phyloP scores from a whole-genome alignment of 2,329 filamentous ascomycete genomes.

The Pseudogymnoascus sp. region DNA sequence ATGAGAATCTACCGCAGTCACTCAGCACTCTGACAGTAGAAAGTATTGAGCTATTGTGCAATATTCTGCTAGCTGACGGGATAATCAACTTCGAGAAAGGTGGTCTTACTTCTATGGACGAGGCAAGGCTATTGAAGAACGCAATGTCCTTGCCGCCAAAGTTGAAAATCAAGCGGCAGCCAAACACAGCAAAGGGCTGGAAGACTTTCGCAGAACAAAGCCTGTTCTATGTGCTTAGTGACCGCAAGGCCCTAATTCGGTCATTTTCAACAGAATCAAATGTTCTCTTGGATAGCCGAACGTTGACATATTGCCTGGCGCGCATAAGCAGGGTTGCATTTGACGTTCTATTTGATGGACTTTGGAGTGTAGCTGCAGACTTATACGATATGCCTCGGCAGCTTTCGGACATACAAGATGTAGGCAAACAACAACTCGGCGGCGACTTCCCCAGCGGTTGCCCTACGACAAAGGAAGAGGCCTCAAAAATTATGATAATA shows the following conservation, averaged over 20 bases:
- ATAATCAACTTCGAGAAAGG: background rate
- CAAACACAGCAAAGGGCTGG: slow-evolving; percentile 35
- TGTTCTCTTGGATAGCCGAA: slow-evolving; percentile 50
- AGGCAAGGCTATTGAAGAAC: background rate
- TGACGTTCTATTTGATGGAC: slow-evolving; percentile 51
- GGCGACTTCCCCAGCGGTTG: background rate
- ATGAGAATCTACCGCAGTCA: background rate
- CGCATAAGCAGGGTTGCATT: slow-evolving; percentile 49
- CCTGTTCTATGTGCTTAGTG: slow-evolving; percentile 54
- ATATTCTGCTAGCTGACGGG: background rate
- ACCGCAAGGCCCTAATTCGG: slow-evolving; percentile 43
- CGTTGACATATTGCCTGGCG: slow-evolving; percentile 55
- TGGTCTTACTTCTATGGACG: background rate
- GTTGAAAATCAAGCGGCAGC: background rate
- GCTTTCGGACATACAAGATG: slow-evolving; percentile 23
- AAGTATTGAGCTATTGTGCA: background rate
- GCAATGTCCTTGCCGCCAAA: background rate
- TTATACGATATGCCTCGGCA: slow-evolving; percentile 47
- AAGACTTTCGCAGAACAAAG: slow-evolving; percentile 55
- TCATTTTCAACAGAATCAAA: slow-evolving; percentile 47
- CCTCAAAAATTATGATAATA: slow-evolving; percentile 36
- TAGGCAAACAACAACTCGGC: slow-evolving; percentile 15
- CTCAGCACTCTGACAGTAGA: background rate
- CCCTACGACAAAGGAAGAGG: slow-evolving; percentile 22
- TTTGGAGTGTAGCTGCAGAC: slow-evolving; percentile 53